These are phyloP conservation scores for Anaeramoeba ignava DNA, from an alignment of 78 protist species.

Conservation along the genomic window DNA sequence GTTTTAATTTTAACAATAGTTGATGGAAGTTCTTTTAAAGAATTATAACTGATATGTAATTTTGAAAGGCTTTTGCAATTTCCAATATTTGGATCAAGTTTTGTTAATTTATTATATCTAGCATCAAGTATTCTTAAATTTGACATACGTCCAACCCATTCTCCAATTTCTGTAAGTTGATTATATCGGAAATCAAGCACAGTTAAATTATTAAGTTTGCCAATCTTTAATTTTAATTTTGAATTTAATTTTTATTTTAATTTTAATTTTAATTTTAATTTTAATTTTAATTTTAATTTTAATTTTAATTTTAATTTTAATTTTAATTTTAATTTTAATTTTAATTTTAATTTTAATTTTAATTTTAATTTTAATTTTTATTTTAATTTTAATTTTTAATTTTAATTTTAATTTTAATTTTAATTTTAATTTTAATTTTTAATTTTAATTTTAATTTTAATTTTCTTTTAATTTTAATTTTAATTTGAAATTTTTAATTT, in stretches of 20 bases:
- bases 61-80: neutral
- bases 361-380: neutral
- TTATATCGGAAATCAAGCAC: neutral
- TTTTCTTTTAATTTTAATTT: neutral
- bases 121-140: neutral
- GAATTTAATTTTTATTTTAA: neutral
- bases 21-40: neutral
- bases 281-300: neutral
- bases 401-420: neutral
- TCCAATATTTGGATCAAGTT: neutral
- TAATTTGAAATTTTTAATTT: neutral
- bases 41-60: neutral
- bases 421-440: neutral
- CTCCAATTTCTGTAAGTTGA: neutral
- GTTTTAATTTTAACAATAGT: neutral
- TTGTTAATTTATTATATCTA: neutral
- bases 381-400: neutral
- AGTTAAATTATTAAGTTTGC: neutral
- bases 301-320: neutral
- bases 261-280: neutral
- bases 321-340: neutral
- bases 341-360: neutral
- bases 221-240: neutral
- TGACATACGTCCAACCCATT: neutral
- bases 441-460: neutral